These are phyloP conservation scores for Myxozyma sirexii DNA, from an alignment of 805 yeast genomes.

Conservation along the genomic window DNA sequence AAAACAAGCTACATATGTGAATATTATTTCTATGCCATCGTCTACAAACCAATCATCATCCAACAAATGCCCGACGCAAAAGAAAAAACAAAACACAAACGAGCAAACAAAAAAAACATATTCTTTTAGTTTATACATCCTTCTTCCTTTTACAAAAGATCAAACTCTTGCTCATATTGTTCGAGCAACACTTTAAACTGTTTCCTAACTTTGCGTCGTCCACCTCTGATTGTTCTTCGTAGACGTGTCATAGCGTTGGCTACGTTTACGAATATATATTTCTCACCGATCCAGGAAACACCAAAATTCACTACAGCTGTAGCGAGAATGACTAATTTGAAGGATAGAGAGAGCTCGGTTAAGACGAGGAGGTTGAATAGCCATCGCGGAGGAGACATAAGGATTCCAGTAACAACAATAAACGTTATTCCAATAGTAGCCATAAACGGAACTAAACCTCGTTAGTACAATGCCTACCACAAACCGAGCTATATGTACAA, in stretches of 20 bases:
- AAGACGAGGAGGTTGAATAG: constrained; percentile 76
- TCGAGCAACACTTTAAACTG: constrained; percentile 43
- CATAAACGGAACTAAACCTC: constrained; percentile 58
- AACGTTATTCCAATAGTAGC: constrained; percentile 57
- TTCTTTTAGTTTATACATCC: neutral
- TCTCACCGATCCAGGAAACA: constrained; percentile 52
- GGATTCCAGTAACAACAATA: constrained; percentile 54
- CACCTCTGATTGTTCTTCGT: constrained; percentile 26
- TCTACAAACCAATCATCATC: too few relatives aligned
- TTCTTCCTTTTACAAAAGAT: neutral
- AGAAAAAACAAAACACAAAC: neutral
- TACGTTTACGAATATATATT: constrained; percentile 47
- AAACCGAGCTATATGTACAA: neutral
- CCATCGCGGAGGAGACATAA: constrained; percentile 55
- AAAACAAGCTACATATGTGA: neutral
- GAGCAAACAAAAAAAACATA: neutral
- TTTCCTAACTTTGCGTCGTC: constrained; percentile 40
- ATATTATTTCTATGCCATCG: too few relatives aligned
- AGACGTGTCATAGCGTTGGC: constrained; percentile 40
- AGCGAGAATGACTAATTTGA: constrained; percentile 55
- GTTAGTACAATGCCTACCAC: constrained; percentile 36
- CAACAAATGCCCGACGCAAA: neutral
- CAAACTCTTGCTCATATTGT: constrained; percentile 17
- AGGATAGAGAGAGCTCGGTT: constrained; percentile 56
- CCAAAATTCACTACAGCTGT: constrained; percentile 55